Percentiles rank a stretch among this genome's conserved stretches.
Evolutionary conservation across 2,329 filamentous ascomycete species (phyloP).

Genomic region (Fusarium abutilonis): DNA sequence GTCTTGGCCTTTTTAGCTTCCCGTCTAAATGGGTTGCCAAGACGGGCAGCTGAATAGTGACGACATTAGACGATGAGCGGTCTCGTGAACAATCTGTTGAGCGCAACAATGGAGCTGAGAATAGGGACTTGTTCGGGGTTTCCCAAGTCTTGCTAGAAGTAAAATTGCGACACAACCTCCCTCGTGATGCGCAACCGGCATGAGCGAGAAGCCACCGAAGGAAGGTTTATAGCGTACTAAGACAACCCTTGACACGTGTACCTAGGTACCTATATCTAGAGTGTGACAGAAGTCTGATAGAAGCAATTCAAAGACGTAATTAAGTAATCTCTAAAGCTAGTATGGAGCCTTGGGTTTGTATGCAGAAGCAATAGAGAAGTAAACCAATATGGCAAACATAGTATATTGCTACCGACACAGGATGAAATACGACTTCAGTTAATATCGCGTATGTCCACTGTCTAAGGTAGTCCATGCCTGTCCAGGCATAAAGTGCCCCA

Average conservation of each 20-base stretch:
- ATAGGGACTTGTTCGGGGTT: background rate
- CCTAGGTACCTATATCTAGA: too few relatives aligned
- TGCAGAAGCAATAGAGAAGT: too few relatives aligned
- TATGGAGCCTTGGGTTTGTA: too few relatives aligned
- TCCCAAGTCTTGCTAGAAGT: slow-evolving; percentile 2
- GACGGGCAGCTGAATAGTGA: slow-evolving; percentile 25
- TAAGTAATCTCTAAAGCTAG: too few relatives aligned
- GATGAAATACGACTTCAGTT: slow-evolving; percentile 16
- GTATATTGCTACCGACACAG: too few relatives aligned
- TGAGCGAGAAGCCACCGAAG: slow-evolving; percentile 35
- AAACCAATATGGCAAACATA: too few relatives aligned
- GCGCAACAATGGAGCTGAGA: slow-evolving; percentile 12
- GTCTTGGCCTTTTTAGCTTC: slow-evolving; percentile 33
- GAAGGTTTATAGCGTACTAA: too few relatives aligned
- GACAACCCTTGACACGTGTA: too few relatives aligned
- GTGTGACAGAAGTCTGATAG: too few relatives aligned
- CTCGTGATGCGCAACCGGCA: slow-evolving; percentile 21
- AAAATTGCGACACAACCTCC: slow-evolving; percentile 37
- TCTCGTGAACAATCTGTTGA: slow-evolving; percentile 18
- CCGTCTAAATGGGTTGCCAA: slow-evolving; percentile 27
- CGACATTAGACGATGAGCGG: slow-evolving; percentile 17
- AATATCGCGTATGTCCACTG: slow-evolving; percentile 15
- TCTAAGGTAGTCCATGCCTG: slow-evolving; percentile 15
- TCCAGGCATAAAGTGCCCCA: slow-evolving; percentile 8
- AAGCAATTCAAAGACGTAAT: too few relatives aligned